phyloP scores from a whole-genome alignment of 306 rosid genomes.

The Datisca glomerata region DNA sequence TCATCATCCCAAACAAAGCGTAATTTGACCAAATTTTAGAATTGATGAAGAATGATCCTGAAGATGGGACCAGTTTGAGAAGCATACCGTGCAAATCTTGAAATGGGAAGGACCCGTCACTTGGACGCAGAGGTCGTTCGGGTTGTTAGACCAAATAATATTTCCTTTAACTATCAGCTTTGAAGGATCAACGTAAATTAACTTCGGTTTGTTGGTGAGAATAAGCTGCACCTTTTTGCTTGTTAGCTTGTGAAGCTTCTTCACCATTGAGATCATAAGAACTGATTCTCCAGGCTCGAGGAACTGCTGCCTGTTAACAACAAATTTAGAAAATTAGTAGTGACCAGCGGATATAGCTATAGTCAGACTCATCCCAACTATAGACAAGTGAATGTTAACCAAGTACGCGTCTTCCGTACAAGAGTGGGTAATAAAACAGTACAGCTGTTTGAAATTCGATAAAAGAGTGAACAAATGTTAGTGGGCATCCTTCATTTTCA shows the following conservation, averaged over 20 bases:
- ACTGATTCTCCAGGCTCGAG: slow-evolving; percentile 96
- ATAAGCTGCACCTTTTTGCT: slow-evolving; percentile 99
- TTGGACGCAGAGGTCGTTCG: slow-evolving; percentile 83
- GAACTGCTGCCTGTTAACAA: slow-evolving; percentile 86
- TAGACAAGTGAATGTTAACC: too few relatives aligned
- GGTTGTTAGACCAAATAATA: slow-evolving; percentile 91
- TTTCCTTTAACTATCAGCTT: slow-evolving; percentile 80
- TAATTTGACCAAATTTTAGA: not conserved
- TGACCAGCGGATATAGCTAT: too few relatives aligned
- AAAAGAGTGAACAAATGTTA: too few relatives aligned
- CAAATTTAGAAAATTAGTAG: too few relatives aligned
- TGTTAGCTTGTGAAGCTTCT: slow-evolving; percentile 72
- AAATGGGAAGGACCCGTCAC: slow-evolving; percentile 70
- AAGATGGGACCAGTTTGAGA: slow-evolving; percentile 4
- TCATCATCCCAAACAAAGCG: too few relatives aligned
- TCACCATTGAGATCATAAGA: slow-evolving; percentile 93
- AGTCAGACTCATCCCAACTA: too few relatives aligned
- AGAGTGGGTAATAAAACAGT: too few relatives aligned
- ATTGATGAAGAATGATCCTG: not conserved
- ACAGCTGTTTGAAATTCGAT: too few relatives aligned
- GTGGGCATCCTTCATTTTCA: slow-evolving; percentile 2
- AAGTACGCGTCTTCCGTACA: too few relatives aligned
- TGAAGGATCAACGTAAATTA: slow-evolving; percentile 91
- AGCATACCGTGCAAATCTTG: slow-evolving; percentile 84
- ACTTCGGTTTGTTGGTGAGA: slow-evolving; percentile 92